Evolutionary conservation across 2,329 filamentous ascomycete species (phyloP).

Genomic region (Cladobotryum mycophilum): DNA sequence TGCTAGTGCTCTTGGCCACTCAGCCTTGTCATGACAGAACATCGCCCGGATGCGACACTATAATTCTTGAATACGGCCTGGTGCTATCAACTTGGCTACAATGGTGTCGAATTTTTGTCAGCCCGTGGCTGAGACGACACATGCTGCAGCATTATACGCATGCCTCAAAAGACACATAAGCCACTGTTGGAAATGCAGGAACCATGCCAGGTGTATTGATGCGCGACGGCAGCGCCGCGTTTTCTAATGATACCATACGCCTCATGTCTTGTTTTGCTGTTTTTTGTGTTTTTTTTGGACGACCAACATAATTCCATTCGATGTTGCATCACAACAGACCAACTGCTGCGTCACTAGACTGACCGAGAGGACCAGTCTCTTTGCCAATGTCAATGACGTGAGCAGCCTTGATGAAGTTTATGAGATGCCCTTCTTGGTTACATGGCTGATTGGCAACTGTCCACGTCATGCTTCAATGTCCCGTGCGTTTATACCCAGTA

Average conservation of each 20-base stretch:
- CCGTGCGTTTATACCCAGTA: slow-evolving; percentile 12
- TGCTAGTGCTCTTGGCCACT: slow-evolving; percentile 33
- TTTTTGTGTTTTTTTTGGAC: not conserved
- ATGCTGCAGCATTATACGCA: not conserved
- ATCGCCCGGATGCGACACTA: not conserved
- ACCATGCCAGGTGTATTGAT: not conserved
- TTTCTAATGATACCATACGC: slow-evolving; percentile 4
- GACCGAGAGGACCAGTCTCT: not conserved
- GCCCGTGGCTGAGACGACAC: not conserved
- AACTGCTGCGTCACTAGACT: not conserved
- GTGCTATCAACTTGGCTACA: not conserved
- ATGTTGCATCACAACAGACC: slow-evolving; percentile 3
- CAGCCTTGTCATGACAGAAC: slow-evolving; percentile 20
- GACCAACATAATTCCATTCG: slow-evolving; percentile 8
- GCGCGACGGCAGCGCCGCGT: not conserved
- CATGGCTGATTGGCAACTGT: not conserved
- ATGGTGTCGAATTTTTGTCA: not conserved
- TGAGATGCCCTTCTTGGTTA: slow-evolving; percentile 4
- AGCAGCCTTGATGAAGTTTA: slow-evolving; percentile 9
- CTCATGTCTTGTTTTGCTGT: not conserved
- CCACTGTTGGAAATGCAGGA: not conserved
- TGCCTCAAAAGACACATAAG: slow-evolving; percentile 2
- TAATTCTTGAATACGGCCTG: not conserved
- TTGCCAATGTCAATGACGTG: not conserved
- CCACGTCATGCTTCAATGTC: slow-evolving; percentile 11